Evolutionary conservation across 345 rosid species (phyloP), one percentile per base, ranked within the genome.

Genomic region (Excoecaria cochinchinensis): DNA sequence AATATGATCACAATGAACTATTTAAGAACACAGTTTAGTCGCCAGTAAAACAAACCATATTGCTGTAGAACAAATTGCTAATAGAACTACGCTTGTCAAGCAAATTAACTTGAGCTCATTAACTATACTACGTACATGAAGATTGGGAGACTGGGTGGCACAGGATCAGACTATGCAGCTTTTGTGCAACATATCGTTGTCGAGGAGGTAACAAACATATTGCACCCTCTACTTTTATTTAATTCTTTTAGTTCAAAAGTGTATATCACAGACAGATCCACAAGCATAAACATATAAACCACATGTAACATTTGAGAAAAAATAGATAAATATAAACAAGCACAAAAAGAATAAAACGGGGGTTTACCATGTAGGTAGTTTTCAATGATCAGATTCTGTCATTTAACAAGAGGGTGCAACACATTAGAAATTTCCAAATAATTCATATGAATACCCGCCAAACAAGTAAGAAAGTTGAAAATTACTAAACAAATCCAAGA

Each of bases 111-210:
- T 4, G 47, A 44, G n/a, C 44, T 46, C 50, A 74, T 15, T 46
- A 72, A 68, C 61, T 55, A 24, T 50, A 16, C 38, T 39, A 63
- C 44, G 74, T 65, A 58, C 38, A 56, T 76, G 71, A 81, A 91
- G 97, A 82, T 90, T 22, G 89, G 78, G 17, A 85, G 98, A 81
- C 46, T 93, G 78, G 95, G 95, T 42, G 95, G 84, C 0, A 83
- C 80, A 46, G 90, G 91, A 68, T 91, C 97, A 14, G 98, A 93
- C 77, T 88, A 86, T 69, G 90, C 91, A 68, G 83, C 97, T 74
- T 91, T 93, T 76, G 89, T 93, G 55, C 97, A 93, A 75, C 95
- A 93, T 80, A 77, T 87, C 21, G 97, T 97, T 21, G 77, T 91
- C 79, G 88, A 66, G 60, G 24, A 81, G 92, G 98, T 93, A 87